These are phyloP conservation scores for Phaeosphaeriaceae sp. DNA, from an alignment of 2,329 filamentous ascomycete species.

Conservation along the genomic window DNA sequence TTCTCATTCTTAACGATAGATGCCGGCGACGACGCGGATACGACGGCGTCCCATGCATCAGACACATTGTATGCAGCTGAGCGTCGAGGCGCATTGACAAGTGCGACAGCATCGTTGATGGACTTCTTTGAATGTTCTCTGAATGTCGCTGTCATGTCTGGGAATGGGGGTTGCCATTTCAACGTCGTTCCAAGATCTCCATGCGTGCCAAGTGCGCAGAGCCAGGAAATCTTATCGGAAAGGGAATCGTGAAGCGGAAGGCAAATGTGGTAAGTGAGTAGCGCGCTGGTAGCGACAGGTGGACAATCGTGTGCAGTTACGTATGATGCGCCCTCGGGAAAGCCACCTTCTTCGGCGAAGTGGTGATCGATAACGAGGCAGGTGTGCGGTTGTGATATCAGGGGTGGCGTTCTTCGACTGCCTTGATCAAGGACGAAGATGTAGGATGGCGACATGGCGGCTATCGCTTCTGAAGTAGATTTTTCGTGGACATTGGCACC, in stretches of 20 bases:
- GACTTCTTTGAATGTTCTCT: constrained; percentile 69
- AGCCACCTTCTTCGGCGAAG: constrained; percentile 62
- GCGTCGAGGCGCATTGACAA: constrained; percentile 71
- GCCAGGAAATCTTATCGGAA: constrained; percentile 62
- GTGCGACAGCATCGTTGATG: constrained; percentile 68
- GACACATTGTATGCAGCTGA: constrained; percentile 68
- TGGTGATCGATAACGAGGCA: constrained; percentile 73
- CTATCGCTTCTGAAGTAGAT: constrained; percentile 61
- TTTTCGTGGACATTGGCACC: constrained; percentile 66
- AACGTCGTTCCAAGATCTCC: constrained; percentile 71
- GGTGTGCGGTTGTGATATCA: constrained; percentile 60
- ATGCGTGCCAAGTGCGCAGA: constrained; percentile 71
- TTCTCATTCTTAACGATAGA: constrained; percentile 59
- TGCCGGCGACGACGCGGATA: constrained; percentile 58
- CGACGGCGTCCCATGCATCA: constrained; percentile 68
- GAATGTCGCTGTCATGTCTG: constrained; percentile 68
- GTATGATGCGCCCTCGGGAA: constrained; percentile 63
- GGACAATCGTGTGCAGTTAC: constrained; percentile 71
- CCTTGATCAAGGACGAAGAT: constrained; percentile 74
- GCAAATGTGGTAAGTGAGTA: constrained; percentile 72
- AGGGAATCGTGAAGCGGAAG: constrained; percentile 63
- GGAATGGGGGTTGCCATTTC: constrained; percentile 73
- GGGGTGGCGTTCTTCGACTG: constrained; percentile 62
- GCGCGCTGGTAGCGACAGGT: constrained; percentile 70
- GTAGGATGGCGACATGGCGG: constrained; percentile 59